Base-by-base conservation (phyloP, 305 asterid genomes). In the Striga hermonthica region DNA sequence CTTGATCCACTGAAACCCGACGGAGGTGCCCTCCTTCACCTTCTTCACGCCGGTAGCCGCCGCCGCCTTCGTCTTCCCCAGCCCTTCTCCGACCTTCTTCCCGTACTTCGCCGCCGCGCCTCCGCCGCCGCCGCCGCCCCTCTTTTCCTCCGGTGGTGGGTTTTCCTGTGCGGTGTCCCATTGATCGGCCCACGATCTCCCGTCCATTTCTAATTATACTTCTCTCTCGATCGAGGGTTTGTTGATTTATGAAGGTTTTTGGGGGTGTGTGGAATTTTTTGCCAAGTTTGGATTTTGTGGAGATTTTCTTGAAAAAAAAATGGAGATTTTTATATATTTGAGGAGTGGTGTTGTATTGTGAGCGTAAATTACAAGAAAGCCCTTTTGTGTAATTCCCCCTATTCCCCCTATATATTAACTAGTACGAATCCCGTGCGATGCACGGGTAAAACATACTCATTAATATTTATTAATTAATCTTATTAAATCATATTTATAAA, bases 161-260 rank as follows among this genome's bases (percentile, higher is more conserved):
- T 84, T 80, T 9, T 65, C 11, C 7, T 22, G 8, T 12, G 55
- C 12, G 62, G 60, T 65, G 66, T 84, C 91, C 95, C 95, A 87
- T 47, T 87, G 95, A 75, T 87, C 95, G 13, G 95, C 95, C 95
- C 95, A 87, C 62, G 95, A 82, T 2, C 80, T 72, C 38, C 70
- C 75, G 66, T 70, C 77, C 76, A 69, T 76, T 50, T 50, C 12
- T 44, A n/a, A 13, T 1, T 11, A 44, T 44, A 44, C 6, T 49
- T 49, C 12, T 49, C 54, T 48, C 47, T 41, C 9, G 47, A 41
- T 5, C 10, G 47, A 41, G 47, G 47, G 14, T 49, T 11, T 49
- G 1, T 22, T 22, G 31, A 22, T 22, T 22, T 22, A 22, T 22
- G 31, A 2, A 22, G 31, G 12, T 47, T 50, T 50, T 13, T 50